Evolutionary conservation across 1,284 basidiomycete species (phyloP).

Genomic region (Cerioporus squamosus): DNA sequence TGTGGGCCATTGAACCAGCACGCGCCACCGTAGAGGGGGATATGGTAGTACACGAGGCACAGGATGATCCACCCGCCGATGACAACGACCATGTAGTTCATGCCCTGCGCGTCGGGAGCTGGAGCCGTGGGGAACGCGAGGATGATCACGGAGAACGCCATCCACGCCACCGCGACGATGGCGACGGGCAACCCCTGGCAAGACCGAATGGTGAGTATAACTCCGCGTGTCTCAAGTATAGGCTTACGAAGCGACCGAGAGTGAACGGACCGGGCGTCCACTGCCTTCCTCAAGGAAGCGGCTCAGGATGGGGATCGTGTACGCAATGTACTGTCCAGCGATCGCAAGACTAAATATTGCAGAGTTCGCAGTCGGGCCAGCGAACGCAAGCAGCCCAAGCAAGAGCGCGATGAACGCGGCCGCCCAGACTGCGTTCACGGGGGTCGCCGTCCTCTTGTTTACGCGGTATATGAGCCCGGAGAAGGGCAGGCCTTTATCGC

Average conservation of each 20-base stretch:
- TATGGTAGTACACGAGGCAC: slow-evolving; percentile 65
- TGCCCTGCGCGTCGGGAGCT: slow-evolving; percentile 46
- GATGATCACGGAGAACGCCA: slow-evolving; percentile 61
- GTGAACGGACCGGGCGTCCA: slow-evolving; percentile 71
- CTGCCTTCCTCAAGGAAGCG: slow-evolving; percentile 44
- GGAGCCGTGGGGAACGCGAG: slow-evolving; percentile 67
- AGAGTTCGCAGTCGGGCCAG: slow-evolving; percentile 63
- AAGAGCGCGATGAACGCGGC: slow-evolving; percentile 47
- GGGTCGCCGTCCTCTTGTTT: slow-evolving; percentile 64
- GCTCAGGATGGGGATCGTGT: slow-evolving; percentile 48
- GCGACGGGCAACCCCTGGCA: slow-evolving; percentile 59
- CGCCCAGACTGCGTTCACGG: slow-evolving; percentile 69
- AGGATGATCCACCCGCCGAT: slow-evolving; percentile 57
- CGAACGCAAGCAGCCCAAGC: slow-evolving; percentile 65
- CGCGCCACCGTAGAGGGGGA: slow-evolving; percentile 68
- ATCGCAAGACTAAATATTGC: slow-evolving; percentile 71
- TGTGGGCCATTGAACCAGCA: slow-evolving; percentile 71
- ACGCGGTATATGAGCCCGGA: slow-evolving; percentile 70
- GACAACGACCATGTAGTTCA: slow-evolving; percentile 75
- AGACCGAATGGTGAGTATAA: too few relatives aligned
- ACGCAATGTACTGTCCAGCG: slow-evolving; percentile 59
- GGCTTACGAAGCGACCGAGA: slow-evolving; percentile 45
- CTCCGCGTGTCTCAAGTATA: too few relatives aligned
- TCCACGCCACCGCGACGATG: slow-evolving; percentile 56
- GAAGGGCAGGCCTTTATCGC: slow-evolving; percentile 73